Base-by-base conservation (phyloP, 169 alveolate species). In the Eimeria tenella region DNA sequence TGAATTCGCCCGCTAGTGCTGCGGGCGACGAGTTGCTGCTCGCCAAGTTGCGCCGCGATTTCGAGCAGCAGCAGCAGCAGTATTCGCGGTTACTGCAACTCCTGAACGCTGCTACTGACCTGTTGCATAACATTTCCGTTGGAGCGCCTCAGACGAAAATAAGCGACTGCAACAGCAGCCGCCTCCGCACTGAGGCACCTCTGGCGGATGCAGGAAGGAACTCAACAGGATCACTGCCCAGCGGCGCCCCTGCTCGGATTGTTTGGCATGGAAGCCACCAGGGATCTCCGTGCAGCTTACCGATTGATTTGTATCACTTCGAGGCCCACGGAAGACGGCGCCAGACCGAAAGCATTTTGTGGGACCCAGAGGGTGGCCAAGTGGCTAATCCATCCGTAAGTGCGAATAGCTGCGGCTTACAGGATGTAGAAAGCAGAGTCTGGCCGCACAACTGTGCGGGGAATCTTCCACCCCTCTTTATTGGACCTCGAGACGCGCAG, bases 1-100 rank as follows among this genome's bases (percentile, higher is more conserved):
- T 53, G 52, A 65, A 79, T n/a, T 79, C 87, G 56, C 65, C 86
- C 11, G 87, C 15, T 79, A 7, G 52, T 50, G 87, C 70, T 53
- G 70, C 68, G 21, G 87, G 87, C 71, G 52, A 52, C 68, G 87
- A 79, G 63, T n/a, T 79, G 68, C 56, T 79, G 63, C 68, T 79
- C 52, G 70, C 68, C 55, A 79, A 79, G 21, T 52, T 79, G 52
- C 87, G 87, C 53, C 87, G 87, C 23, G 87, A 79, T 60, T 79
- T 79, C 52, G 71, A 21, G 71, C 87, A 79, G 87, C 87, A 79
- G 87, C 87, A 79, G 68, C 87, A 79, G 17, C 68, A 79, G 68
- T 79, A 79, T 65, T 53, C 87, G 21, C 87, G 87, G 52, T 65
- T 79, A 7, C 21, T 79, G 53, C 87, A 70, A 49, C 70, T 79